phyloP scores from a whole-genome alignment of 345 rosid genomes.

The Lumnitzera littorea region DNA sequence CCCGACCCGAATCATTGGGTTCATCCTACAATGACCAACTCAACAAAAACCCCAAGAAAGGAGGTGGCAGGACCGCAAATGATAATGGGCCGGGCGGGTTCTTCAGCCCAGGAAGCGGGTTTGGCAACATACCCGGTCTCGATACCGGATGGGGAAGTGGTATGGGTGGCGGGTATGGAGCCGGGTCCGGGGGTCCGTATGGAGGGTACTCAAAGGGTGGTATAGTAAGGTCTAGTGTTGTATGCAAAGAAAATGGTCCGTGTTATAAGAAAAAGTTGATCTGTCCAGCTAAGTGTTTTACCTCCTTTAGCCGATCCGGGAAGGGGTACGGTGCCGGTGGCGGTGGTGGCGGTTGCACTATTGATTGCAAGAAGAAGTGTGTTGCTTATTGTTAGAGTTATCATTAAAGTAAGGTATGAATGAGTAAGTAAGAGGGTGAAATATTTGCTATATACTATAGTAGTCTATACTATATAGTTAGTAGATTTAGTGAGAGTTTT shows the following conservation, averaged over 20 bases:
- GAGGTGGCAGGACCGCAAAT: background rate
- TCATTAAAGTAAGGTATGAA: no score
- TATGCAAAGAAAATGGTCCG: conserved; percentile 71
- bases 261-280: conserved; percentile 77
- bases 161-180: conserved; percentile 16
- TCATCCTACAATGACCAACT: background rate
- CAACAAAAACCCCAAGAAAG: background rate
- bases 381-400: conserved; percentile 59
- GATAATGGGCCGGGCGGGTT: conserved; percentile 7
- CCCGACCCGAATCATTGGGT: conserved; percentile 10
- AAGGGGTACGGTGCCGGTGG: conserved; percentile 90
- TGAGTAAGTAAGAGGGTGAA: no score
- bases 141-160: conserved; percentile 10
- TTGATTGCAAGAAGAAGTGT: conserved; percentile 95
- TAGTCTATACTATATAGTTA: no score
- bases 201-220: conserved; percentile 73
- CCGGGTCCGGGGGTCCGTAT: conserved; percentile 13
- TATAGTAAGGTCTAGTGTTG: conserved; percentile 46
- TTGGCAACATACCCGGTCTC: conserved; percentile 11
- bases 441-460: no score
- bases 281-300: conserved; percentile 94
- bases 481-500: no score
- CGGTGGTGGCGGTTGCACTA: conserved; percentile 93
- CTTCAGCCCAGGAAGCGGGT: conserved; percentile 14
- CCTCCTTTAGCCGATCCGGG: conserved; percentile 79